Conservation (phyloP, 495 filamentous ascomycete genomes). For the Xylaria palmicola region DNA sequence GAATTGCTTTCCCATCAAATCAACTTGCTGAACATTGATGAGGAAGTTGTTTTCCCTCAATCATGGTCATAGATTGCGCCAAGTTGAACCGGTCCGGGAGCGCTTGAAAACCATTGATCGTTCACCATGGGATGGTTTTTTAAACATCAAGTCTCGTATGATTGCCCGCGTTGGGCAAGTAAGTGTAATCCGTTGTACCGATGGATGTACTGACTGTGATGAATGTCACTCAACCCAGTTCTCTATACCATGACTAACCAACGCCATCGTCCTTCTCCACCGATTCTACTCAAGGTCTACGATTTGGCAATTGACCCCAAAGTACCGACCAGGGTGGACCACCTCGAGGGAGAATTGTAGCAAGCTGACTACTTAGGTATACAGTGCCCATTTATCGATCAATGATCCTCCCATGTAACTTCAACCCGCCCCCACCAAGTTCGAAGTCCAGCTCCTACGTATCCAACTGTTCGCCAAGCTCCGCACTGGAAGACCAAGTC, state of each 20-base stretch:
- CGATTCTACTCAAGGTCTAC: not conserved
- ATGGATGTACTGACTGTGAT: not conserved
- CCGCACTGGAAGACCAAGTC: not conserved
- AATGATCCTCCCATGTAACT: not conserved
- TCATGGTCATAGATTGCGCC: too few species aligned
- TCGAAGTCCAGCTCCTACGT: not conserved
- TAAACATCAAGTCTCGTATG: not conserved
- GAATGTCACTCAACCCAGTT: not conserved
- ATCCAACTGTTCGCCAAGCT: not conserved
- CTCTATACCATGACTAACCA: not conserved
- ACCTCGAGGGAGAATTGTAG: not conserved
- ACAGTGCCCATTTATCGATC: not conserved
- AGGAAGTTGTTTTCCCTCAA: too few species aligned
- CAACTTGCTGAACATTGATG: too few species aligned
- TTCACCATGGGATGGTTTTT: not conserved
- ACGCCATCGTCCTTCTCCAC: not conserved
- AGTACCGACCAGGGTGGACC: not conserved
- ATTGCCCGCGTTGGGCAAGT: not conserved
- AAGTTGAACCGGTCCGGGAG: too few species aligned
- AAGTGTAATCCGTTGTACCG: not conserved
- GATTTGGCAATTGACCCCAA: not conserved
- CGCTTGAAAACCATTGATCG: not conserved
- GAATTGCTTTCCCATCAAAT: too few species aligned
- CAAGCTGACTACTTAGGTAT: not conserved
- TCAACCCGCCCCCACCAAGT: too few species aligned